Conservation (phyloP, 2,329 filamentous ascomycete genomes). For the Ophidiomyces ophidiicola region DNA sequence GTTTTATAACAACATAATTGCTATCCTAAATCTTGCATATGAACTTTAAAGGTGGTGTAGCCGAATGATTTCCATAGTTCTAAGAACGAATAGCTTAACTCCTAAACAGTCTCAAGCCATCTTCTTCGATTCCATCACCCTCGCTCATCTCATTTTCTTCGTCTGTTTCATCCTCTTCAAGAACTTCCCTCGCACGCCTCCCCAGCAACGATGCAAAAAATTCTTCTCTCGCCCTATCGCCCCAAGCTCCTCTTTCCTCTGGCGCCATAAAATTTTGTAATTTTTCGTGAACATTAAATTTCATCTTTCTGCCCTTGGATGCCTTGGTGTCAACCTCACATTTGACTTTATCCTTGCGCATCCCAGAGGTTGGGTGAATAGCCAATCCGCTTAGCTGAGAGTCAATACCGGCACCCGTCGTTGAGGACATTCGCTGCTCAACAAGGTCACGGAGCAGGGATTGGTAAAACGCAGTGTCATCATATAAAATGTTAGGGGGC, state of each 20-base stretch:
- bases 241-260: conserved; percentile 71
- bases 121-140: conserved; percentile 21
- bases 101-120: conserved; percentile 27
- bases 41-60: no score
- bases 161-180: conserved; percentile 49
- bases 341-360: conserved; percentile 53
- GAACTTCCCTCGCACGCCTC: conserved; percentile 46
- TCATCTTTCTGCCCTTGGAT: conserved; percentile 86
- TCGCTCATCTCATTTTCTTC: conserved; percentile 40
- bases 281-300: conserved; percentile 93
- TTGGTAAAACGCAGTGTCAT: conserved; percentile 92
- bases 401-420: conserved; percentile 36
- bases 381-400: conserved; percentile 27
- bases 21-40: no score
- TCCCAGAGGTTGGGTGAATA: conserved; percentile 32
- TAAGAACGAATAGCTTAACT: conserved; percentile 8
- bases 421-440: conserved; percentile 60
- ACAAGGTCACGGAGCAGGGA: conserved; percentile 84
- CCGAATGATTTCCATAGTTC: no score
- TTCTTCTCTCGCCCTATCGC: conserved; percentile 60
- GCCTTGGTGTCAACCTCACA: conserved; percentile 84
- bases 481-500: conserved; percentile 63
- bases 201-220: conserved; percentile 67
- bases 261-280: conserved; percentile 96
- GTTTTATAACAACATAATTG: neutral